These are phyloP conservation scores for Scheffersomyces coipomensis DNA, from an alignment of 805 yeast genomes.

Conservation along the genomic window DNA sequence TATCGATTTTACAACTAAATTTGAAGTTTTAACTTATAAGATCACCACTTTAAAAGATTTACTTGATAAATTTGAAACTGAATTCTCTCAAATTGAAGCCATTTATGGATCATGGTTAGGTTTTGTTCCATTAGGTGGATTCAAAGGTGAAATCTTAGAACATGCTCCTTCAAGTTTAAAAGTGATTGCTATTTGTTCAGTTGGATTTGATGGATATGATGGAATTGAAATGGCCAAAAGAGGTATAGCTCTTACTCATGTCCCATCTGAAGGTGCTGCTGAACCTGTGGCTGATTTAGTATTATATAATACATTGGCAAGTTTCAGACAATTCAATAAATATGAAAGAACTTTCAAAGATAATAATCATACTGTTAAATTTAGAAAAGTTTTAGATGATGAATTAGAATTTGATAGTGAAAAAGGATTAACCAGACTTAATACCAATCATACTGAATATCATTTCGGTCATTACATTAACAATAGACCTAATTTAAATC, in stretches of 20 bases:
- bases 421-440: conserved; percentile 20
- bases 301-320: conserved; percentile 53
- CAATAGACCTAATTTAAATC: conserved; percentile 45
- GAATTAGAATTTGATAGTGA: conserved; percentile 31
- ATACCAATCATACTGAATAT: conserved; percentile 4
- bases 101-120: conserved; percentile 64
- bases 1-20: conserved; percentile 34
- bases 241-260: conserved; percentile 58
- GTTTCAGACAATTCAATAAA: conserved; percentile 55
- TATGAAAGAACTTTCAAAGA: conserved; percentile 44
- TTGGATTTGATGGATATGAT: conserved; percentile 57
- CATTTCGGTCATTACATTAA: conserved; percentile 46
- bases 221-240: conserved; percentile 34
- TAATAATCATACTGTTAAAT: conserved; percentile 41
- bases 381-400: conserved; percentile 37
- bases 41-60: conserved; percentile 44
- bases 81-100: conserved; percentile 45
- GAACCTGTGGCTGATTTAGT: conserved; percentile 76
- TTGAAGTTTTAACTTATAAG: conserved; percentile 37
- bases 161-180: conserved; percentile 45
- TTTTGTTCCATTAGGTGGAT: conserved; percentile 50
- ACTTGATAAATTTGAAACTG: conserved; percentile 34
- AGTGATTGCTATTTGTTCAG: conserved; percentile 53
- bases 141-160: conserved; percentile 40
- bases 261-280: conserved; percentile 54